Conservation (phyloP, 1,284 basidiomycete species). For the Sparassis latifolia region DNA sequence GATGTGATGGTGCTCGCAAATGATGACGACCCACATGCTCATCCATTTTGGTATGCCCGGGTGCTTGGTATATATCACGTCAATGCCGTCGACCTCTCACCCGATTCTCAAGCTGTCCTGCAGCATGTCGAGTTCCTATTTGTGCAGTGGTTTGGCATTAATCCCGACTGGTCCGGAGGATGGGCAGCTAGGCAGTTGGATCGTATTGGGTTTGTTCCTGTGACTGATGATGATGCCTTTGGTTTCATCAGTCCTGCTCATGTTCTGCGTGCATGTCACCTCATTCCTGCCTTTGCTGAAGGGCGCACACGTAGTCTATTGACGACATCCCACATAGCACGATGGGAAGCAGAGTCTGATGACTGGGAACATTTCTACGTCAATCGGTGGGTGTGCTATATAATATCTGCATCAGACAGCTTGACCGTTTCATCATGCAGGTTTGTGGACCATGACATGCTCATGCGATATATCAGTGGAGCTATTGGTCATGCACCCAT, state of each 20-base stretch:
- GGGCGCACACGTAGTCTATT: neutral
- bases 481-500: neutral
- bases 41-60: slow-evolving; percentile 18
- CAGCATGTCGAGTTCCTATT: neutral
- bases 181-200: neutral
- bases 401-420: neutral
- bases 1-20: neutral
- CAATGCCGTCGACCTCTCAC: neutral
- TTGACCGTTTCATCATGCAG: neutral
- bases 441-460: neutral
- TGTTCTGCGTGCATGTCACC: slow-evolving; percentile 18
- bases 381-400: neutral
- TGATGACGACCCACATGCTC: neutral
- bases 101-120: neutral
- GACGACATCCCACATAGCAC: neutral
- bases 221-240: slow-evolving; percentile 14
- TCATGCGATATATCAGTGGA: neutral
- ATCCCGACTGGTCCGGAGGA: neutral
- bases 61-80: slow-evolving; percentile 12
- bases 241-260: slow-evolving; percentile 18
- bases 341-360: neutral
- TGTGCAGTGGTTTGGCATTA: neutral
- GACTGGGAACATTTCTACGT: neutral
- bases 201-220: slow-evolving; percentile 9
- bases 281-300: slow-evolving; percentile 17